phyloP scores from a whole-genome alignment of 2,329 filamentous ascomycete species.

The Neonectria neomacrospora region DNA sequence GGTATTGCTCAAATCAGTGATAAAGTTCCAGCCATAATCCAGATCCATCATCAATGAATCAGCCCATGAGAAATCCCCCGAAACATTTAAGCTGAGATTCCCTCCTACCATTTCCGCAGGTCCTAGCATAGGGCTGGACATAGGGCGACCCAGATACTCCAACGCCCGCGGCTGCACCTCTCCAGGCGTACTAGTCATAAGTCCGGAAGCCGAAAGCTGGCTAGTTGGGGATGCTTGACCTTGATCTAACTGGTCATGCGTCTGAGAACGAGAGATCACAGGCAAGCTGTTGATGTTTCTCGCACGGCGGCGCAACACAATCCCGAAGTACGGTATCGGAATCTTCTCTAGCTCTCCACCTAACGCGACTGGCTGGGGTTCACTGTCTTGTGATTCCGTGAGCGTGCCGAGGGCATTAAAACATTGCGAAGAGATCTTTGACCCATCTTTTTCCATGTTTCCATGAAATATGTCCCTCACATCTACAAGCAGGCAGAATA shows the following conservation, averaged over 20 bases:
- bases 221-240: not conserved
- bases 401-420: conserved; percentile 6
- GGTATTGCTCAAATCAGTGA: not conserved
- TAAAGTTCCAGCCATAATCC: conserved; percentile 13
- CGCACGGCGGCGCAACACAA: conserved; percentile 5
- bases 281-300: not conserved
- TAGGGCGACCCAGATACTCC: conserved; percentile 5
- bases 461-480: not conserved
- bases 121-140: not conserved
- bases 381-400: not conserved
- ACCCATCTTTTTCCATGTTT: not conserved
- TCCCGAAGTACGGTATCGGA: conserved; percentile 17
- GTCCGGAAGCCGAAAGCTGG: not conserved
- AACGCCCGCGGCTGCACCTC: conserved; percentile 1
- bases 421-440: conserved; percentile 15
- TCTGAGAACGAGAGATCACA: not conserved
- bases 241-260: not conserved
- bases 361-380: too few relatives aligned
- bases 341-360: not conserved
- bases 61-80: not conserved
- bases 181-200: not conserved
- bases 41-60: conserved; percentile 12
- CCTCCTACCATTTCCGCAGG: not conserved
- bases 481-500: not conserved
- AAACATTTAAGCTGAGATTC: too few relatives aligned